Evolutionary conservation across 192 early-diverging fungal species (phyloP).

Genomic region (Linnemannia hyalina): DNA sequence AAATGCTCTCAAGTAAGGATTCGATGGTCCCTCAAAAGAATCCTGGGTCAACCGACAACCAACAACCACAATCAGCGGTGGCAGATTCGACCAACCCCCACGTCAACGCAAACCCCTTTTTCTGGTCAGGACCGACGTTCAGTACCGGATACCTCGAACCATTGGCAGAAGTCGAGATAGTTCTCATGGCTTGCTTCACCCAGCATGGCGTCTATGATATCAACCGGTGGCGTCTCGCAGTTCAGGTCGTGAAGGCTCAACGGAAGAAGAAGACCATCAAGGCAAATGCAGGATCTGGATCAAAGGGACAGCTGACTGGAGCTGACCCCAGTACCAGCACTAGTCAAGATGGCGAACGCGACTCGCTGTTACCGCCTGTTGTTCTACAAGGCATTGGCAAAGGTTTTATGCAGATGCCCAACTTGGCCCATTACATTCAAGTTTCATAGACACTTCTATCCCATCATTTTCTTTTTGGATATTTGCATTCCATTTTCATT

Average conservation of each 20-base stretch:
- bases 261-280: slow-evolving; percentile 13
- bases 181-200: slow-evolving; percentile 68
- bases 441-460: slow-evolving; percentile 8
- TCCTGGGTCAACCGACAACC: slow-evolving; percentile 1
- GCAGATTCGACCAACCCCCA: slow-evolving; percentile 37
- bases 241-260: slow-evolving; percentile 55
- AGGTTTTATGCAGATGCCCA: slow-evolving; percentile 55
- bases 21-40: slow-evolving; percentile 31
- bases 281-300: background rate
- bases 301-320: background rate
- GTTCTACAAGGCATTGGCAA: slow-evolving; percentile 33
- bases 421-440: slow-evolving; percentile 53
- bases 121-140: slow-evolving; percentile 75
- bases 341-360: slow-evolving; percentile 4
- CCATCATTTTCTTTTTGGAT: background rate
- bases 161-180: slow-evolving; percentile 60
- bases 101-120: slow-evolving; percentile 58
- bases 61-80: slow-evolving; percentile 18
- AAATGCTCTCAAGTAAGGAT: slow-evolving; percentile 62
- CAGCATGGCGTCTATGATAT: slow-evolving; percentile 79
- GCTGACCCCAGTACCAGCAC: background rate
- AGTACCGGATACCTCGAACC: slow-evolving; percentile 70
- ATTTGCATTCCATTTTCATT: background rate
- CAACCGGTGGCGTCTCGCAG: slow-evolving; percentile 78
- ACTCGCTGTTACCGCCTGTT: background rate